phyloP scores from a whole-genome alignment of 2,329 filamentous ascomycete species.

The Alternaria panax region DNA sequence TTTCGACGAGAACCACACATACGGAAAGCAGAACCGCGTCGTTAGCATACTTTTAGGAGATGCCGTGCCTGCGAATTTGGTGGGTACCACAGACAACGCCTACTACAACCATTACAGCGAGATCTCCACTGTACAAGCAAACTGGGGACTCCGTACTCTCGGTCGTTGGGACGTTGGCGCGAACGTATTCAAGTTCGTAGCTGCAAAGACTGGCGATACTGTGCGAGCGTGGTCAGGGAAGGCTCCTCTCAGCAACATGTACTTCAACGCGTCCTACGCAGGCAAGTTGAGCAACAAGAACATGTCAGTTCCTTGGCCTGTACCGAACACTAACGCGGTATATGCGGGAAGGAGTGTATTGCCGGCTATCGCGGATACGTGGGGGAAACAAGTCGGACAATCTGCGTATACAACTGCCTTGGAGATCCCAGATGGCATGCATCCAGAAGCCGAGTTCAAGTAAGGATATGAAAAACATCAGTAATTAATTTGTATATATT shows the following conservation, averaged over 20 bases:
- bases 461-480: neutral
- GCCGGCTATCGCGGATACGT: constrained; percentile 32
- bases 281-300: constrained; percentile 43
- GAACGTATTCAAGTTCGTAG: constrained; percentile 52
- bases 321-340: constrained; percentile 36
- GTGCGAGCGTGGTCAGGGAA: constrained; percentile 38
- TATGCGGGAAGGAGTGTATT: constrained; percentile 40
- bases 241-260: constrained; percentile 40
- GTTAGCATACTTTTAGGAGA: constrained; percentile 77
- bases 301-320: constrained; percentile 36
- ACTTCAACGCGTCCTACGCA: constrained; percentile 43
- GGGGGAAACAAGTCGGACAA: constrained; percentile 30
- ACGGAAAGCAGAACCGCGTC: constrained; percentile 71
- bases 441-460: constrained; percentile 43
- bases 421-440: constrained; percentile 46
- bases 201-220: constrained; percentile 37
- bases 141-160: constrained; percentile 56
- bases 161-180: constrained; percentile 58
- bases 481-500: neutral
- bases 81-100: constrained; percentile 71
- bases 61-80: constrained; percentile 69
- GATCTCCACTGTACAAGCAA: constrained; percentile 55
- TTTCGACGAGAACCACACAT: constrained; percentile 80
- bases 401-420: constrained; percentile 41
- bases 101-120: constrained; percentile 62